Percentiles rank a stretch among this genome's conserved stretches.
phyloP scores from a whole-genome alignment of 2,329 filamentous ascomycete genomes.

The Alternaria conjuncta region DNA sequence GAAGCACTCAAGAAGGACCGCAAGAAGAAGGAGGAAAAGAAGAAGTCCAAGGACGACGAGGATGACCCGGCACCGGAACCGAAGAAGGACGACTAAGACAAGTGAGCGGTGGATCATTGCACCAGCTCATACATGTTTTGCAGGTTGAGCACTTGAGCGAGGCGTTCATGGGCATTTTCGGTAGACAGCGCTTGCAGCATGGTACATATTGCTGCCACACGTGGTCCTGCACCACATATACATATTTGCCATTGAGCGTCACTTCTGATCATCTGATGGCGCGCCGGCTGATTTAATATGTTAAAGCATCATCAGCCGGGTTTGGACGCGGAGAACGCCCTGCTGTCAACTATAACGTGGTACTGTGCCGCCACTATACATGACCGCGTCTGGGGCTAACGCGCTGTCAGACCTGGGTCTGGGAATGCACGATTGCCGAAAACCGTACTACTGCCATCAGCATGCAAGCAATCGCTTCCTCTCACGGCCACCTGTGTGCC shows the following conservation, averaged over 20 bases:
- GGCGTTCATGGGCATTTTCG: conserved; percentile 7
- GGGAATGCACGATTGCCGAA: conserved; percentile 9
- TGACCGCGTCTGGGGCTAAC: neutral
- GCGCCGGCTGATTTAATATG: neutral
- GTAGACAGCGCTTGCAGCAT: neutral
- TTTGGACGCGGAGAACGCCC: conserved; percentile 3
- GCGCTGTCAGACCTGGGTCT: neutral
- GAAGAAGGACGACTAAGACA: neutral
- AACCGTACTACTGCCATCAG: neutral
- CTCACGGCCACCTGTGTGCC: neutral
- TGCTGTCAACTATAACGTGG: neutral
- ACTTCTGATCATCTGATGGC: neutral
- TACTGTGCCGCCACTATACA: neutral
- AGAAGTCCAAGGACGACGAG: conserved; percentile 47
- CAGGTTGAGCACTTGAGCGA: conserved; percentile 7
- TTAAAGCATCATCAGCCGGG: neutral
- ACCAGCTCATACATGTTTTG: neutral
- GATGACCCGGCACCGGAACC: conserved; percentile 21
- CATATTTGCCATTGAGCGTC: neutral
- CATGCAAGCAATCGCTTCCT: conserved; percentile 6
- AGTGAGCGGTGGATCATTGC: neutral
- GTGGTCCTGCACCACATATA: neutral
- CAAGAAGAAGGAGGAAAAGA: conserved; percentile 43
- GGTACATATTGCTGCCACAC: neutral
- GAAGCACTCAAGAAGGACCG: conserved; percentile 60